These are phyloP conservation scores for Fusarium goolgardi DNA, from an alignment of 2,329 filamentous ascomycete genomes.

Conservation along the genomic window DNA sequence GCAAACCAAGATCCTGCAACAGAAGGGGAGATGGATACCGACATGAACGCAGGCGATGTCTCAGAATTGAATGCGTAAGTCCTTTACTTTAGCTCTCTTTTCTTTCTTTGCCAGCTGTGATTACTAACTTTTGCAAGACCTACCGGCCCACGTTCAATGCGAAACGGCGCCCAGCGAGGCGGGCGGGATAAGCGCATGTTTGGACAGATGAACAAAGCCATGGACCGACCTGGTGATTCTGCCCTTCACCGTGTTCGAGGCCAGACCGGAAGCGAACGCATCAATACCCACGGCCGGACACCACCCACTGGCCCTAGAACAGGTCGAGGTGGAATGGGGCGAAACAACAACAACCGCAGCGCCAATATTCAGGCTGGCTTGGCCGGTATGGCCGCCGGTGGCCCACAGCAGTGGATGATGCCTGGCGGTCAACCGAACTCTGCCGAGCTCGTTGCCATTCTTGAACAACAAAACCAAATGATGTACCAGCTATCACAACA, in stretches of 20 bases:
- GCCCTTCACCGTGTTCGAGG: constrained; percentile 83
- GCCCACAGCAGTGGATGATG: constrained; percentile 61
- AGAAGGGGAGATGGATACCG: constrained; percentile 69
- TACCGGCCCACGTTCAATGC: constrained; percentile 95
- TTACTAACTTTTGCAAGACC: constrained; percentile 72
- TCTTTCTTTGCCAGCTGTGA: no score
- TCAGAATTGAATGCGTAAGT: constrained; percentile 70
- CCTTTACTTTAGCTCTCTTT: not conserved
- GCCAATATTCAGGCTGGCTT: constrained; percentile 64
- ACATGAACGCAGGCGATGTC: constrained; percentile 73
- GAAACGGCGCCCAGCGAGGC: constrained; percentile 69
- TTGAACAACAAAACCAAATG: constrained; percentile 89
- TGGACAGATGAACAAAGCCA: constrained; percentile 83
- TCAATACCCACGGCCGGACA: constrained; percentile 80
- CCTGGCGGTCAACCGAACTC: constrained; percentile 60
- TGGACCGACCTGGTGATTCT: constrained; percentile 82
- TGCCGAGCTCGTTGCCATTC: constrained; percentile 75
- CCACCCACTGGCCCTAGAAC: constrained; percentile 78
- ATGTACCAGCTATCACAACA: constrained; percentile 80
- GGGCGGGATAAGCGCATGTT: constrained; percentile 84
- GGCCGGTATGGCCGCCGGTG: constrained; percentile 56
- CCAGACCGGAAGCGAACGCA: constrained; percentile 77
- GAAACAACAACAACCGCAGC: constrained; percentile 60
- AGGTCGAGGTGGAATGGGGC: constrained; percentile 61
- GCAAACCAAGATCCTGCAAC: constrained; percentile 52